Evolutionary conservation across 2,329 filamentous ascomycete species (phyloP), one percentile per base, ranked within the genome.

Genomic region (Fusarium torreyae): DNA sequence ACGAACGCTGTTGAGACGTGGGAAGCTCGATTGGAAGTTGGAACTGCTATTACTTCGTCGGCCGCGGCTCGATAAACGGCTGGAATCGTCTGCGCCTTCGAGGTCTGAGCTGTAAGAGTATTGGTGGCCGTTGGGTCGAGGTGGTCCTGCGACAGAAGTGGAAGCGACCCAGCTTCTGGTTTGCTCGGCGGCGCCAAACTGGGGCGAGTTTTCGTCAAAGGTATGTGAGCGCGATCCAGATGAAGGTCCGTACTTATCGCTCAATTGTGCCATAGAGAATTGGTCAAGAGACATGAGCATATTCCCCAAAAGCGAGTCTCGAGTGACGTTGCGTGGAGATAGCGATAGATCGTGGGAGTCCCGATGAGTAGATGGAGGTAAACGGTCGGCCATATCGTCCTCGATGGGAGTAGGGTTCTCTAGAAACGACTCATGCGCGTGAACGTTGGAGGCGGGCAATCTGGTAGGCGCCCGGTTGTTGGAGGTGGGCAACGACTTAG

Each of bases 251-350:
- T 70, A 75, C 46, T 71, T 75, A 57, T 74, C 73, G 44, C 70
- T 63, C 65, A 68, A 44, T 71, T 86, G 83, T 44, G 80, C 84
- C 72, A 88, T 85, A 40, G 88, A 91, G 76, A 95, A 89, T 79
- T 95, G 92, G 80, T 97, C 95, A 69, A 99, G 90, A 40, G 94
- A 97, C 70, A 96, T 85, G 64, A 98, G 89, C 91, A 99, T 96
- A 80, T 98, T 97, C 80, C 96, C 92, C 63, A 99, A 94, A 71
- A 99, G 90, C 36, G 94, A 98, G 77, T 97, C 93, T 72, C 95
- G 90, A 40, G 92, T 93, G 68, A 93, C 89, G 77, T 93, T 89
- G 65, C 90, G 86, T 49, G 92, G 89, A 51, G 91, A 91, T 74
- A 97, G 86, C 60, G 93, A 94, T 66, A 98, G 86, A 79, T 97